Evolutionary conservation across 805 yeast genomes (phyloP).

Genomic region (Candida golubevii): DNA sequence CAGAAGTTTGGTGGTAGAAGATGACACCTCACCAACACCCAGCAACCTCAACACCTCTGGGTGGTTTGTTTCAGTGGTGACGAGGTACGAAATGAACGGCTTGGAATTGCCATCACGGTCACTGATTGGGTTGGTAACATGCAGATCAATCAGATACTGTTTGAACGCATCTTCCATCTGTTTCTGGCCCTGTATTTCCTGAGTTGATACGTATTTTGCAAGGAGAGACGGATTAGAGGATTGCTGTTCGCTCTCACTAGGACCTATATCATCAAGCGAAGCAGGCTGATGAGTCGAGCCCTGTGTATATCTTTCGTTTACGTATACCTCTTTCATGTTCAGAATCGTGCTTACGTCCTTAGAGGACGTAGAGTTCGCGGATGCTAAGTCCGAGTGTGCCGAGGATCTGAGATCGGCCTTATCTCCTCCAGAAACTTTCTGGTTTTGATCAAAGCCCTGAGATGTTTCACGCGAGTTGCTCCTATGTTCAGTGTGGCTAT

Average conservation of each 20-base stretch:
- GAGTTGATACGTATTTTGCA: background rate
- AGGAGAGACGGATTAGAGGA: background rate
- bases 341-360: no score
- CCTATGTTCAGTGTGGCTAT: no score
- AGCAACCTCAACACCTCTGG: conserved; percentile 46
- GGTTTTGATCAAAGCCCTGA: no score
- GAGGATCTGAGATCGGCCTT: no score
- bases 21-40: conserved; percentile 1
- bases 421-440: no score
- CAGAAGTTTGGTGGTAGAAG: no score
- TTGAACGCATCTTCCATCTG: conserved; percentile 15
- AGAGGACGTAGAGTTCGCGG: no score
- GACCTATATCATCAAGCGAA: no score
- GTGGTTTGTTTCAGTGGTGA: conserved; percentile 59
- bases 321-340: no score
- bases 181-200: conserved; percentile 4
- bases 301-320: no score
- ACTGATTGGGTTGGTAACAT: conserved; percentile 60
- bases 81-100: conserved; percentile 68
- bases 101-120: conserved; percentile 68
- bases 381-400: no score
- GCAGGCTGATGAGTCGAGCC: background rate
- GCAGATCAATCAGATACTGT: conserved; percentile 16
- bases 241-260: background rate
- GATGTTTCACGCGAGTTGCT: no score